Evolutionary conservation across 441 rosid genomes (phyloP), one percentile per base, ranked within the genome.

Genomic region (Gossypium schwendimanii): DNA sequence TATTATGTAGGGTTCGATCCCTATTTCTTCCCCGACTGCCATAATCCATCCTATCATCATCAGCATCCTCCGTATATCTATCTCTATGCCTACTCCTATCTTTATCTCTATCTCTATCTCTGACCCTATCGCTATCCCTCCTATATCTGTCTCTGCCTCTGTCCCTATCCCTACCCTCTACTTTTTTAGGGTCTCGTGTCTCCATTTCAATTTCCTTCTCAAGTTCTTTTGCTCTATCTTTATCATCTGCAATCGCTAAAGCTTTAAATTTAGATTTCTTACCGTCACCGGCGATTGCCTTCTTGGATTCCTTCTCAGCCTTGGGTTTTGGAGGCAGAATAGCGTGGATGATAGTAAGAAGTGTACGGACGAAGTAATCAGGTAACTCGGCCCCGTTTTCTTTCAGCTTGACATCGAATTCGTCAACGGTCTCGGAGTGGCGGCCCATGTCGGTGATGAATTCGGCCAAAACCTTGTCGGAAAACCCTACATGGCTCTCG

Each of bases 401-500:
- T 80, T 87, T 86, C 73, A 87, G 69, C 72, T 77, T 80, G 26
- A 73, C 55, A 64, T 87, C 87, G 61, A 87, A 87, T 59, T 83
- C 86, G 26, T 80, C 89, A 4, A 85, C 87, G 1, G 84, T 78
- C 58, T 75, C 77, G 63, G 84, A 80, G 10, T 66, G 69, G 9
- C 81, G 81, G 36, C 91, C 91, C 47, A 86, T 50, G 67, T 92
- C 92, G 74, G 89, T 89, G 20, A 92, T 88, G 76, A 82, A 92
- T 62, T 89, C 93, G 6, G 93, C 94, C 55, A 90, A 67, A 14
- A 86, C 87, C 70, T 92, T 89, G 50, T 89, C 91, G 21, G 82
- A 88, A 23, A 85, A 75, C 24, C 96, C 94, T 49, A 92, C 50
- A 74, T 90, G 96, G 9, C 87, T 87, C 69, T 92, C 93, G 33